phyloP scores from a whole-genome alignment of 2,329 filamentous ascomycete genomes.

The Penicillium italicum region DNA sequence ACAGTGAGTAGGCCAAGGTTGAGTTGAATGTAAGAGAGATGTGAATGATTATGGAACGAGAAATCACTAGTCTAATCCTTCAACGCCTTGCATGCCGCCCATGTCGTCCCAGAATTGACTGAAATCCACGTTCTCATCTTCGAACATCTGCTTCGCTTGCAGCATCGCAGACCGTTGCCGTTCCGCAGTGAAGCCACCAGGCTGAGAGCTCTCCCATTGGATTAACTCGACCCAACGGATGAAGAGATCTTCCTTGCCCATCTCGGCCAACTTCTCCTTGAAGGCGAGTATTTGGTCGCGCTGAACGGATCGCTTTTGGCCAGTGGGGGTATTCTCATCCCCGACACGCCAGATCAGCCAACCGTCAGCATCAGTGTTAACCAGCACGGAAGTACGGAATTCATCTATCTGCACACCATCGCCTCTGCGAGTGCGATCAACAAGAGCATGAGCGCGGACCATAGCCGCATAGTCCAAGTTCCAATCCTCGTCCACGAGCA shows the following conservation, averaged over 20 bases:
- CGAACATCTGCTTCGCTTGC: slow-evolving; percentile 73
- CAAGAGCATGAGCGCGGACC: slow-evolving; percentile 66
- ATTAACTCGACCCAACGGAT: slow-evolving; percentile 91
- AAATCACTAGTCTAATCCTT: slow-evolving; percentile 16
- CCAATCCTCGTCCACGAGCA: slow-evolving; percentile 81
- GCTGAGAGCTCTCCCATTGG: slow-evolving; percentile 76
- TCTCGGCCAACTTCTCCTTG: slow-evolving; percentile 66
- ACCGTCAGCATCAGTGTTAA: slow-evolving; percentile 64
- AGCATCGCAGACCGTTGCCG: slow-evolving; percentile 68
- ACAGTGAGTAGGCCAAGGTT: background rate
- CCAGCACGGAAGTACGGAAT: slow-evolving; percentile 67
- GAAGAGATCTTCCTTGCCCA: slow-evolving; percentile 86
- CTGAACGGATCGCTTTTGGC: slow-evolving; percentile 35
- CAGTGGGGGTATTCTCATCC: slow-evolving; percentile 49
- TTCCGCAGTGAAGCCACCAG: slow-evolving; percentile 73
- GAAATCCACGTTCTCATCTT: slow-evolving; percentile 73
- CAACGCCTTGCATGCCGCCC: slow-evolving; percentile 55
- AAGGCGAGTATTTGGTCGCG: slow-evolving; percentile 73
- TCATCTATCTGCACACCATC: slow-evolving; percentile 54
- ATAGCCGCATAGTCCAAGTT: slow-evolving; percentile 83
- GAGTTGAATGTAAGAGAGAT: background rate
- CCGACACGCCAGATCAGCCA: slow-evolving; percentile 66
- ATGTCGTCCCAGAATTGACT: slow-evolving; percentile 72
- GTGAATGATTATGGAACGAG: background rate
- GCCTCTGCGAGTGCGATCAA: slow-evolving; percentile 48